Conservation (phyloP, 2,329 filamentous ascomycete genomes). For the Ceratocystiopsis sp. region DNA sequence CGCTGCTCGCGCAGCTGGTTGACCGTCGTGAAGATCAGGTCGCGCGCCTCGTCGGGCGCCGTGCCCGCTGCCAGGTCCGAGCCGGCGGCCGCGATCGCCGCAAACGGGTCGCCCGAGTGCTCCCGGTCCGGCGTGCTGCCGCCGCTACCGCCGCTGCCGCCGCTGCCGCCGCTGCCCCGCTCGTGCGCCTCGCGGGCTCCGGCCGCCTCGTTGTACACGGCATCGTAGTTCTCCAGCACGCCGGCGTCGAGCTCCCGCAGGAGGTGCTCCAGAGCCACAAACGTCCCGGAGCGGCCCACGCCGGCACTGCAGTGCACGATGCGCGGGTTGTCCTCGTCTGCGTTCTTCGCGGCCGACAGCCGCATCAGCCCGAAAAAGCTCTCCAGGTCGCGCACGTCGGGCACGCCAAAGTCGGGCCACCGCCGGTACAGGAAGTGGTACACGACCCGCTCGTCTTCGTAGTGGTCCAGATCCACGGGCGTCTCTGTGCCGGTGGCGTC, state of each 20-base stretch:
- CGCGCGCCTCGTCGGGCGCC: constrained; percentile 1
- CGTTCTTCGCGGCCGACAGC: constrained; percentile 43
- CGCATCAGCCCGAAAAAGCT: constrained; percentile 54
- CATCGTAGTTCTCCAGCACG: constrained; percentile 35
- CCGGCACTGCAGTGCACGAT: constrained; percentile 82
- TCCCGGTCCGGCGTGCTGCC: background rate
- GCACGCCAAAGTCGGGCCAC: constrained; percentile 85
- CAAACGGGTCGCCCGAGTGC: background rate
- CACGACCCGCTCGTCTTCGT: constrained; percentile 42
- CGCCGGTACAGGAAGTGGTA: constrained; percentile 74
- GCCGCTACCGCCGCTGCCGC: background rate
- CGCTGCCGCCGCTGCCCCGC: background rate
- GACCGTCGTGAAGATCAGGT: constrained; percentile 53
- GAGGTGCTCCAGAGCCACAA: constrained; percentile 89
- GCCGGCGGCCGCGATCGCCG: too few relatives aligned
- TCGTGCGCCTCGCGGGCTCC: background rate
- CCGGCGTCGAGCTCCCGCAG: constrained; percentile 66
- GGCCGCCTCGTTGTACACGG: constrained; percentile 1
- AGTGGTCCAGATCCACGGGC: constrained; percentile 11
- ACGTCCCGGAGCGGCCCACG: constrained; percentile 85
- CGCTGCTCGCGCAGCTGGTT: constrained; percentile 71
- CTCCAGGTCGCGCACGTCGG: constrained; percentile 47
- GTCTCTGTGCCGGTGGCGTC: too few relatives aligned
- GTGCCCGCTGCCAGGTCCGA: background rate
- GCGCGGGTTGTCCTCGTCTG: constrained; percentile 47